These are phyloP conservation scores for Fusarium sp. DNA, from an alignment of 2,329 filamentous ascomycete species.

Conservation along the genomic window DNA sequence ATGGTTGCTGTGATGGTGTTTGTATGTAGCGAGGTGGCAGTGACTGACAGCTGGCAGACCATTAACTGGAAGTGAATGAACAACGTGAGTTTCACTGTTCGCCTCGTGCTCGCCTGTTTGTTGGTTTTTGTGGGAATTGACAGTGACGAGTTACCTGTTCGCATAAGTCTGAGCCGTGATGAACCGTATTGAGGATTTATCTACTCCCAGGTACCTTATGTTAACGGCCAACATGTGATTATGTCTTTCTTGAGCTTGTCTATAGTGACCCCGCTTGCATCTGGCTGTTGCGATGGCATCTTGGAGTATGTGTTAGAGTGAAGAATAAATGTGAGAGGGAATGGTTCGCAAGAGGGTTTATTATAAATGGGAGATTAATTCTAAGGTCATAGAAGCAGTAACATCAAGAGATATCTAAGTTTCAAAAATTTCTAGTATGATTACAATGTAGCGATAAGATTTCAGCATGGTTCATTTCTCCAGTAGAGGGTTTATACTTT, in stretches of 20 bases:
- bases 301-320: not conserved
- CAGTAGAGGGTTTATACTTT: no score
- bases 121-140: not conserved
- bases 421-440: no score
- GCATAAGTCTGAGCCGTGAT: not conserved
- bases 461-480: no score
- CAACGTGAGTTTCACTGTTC: not conserved
- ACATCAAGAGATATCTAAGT: no score
- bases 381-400: no score
- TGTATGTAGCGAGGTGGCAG: conserved; percentile 2
- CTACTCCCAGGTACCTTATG: no score
- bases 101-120: not conserved
- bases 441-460: no score
- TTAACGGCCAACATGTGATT: no score
- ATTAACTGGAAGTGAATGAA: not conserved
- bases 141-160: not conserved
- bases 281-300: not conserved
- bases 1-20: not conserved
- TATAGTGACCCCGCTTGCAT: not conserved
- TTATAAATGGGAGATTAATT: no score
- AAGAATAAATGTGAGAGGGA: no score
- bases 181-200: not conserved
- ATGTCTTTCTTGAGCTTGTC: not conserved
- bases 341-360: no score
- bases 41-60: conserved; percentile 6